Conservation (phyloP, 2,329 filamentous ascomycete genomes). For the Microascus cirrosus region DNA sequence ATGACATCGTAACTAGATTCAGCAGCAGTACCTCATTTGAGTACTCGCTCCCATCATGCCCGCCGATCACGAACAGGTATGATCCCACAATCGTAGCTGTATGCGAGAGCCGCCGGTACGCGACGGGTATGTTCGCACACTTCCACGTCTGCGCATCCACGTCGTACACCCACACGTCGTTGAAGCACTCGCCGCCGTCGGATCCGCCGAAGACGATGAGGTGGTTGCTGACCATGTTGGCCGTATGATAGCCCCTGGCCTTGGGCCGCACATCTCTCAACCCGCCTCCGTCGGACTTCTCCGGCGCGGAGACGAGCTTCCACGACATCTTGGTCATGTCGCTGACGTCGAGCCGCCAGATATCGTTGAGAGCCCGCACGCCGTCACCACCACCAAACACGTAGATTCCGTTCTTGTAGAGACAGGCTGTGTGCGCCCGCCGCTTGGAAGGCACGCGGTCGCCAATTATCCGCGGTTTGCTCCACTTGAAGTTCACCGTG, state of each 20-base stretch:
- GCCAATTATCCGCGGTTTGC: constrained; percentile 46
- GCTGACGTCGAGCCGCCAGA: constrained; percentile 60
- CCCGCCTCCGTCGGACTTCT: constrained; percentile 15
- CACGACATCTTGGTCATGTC: constrained; percentile 58
- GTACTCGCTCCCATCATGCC: constrained; percentile 60
- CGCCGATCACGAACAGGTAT: constrained; percentile 59
- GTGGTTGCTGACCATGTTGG: constrained; percentile 62
- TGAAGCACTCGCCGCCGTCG: constrained; percentile 61
- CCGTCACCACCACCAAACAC: constrained; percentile 63
- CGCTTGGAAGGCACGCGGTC: constrained; percentile 49
- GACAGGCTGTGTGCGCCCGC: constrained; percentile 58
- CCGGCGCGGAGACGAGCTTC: constrained; percentile 47
- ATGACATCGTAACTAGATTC: constrained; percentile 64
- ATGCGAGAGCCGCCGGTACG: constrained; percentile 55
- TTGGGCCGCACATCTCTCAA: constrained; percentile 38
- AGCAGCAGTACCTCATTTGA: constrained; percentile 57
- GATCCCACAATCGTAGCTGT: constrained; percentile 59
- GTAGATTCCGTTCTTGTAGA: constrained; percentile 61
- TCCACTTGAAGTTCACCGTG: constrained; percentile 58
- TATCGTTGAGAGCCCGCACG: constrained; percentile 58
- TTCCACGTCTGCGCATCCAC: constrained; percentile 52
- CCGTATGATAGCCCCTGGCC: constrained; percentile 59
- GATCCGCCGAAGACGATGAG: constrained; percentile 62
- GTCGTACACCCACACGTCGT: constrained; percentile 64
- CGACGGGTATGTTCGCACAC: constrained; percentile 44